phyloP scores from a whole-genome alignment of 1,139 yeast species.

The Hansenula sp. region DNA sequence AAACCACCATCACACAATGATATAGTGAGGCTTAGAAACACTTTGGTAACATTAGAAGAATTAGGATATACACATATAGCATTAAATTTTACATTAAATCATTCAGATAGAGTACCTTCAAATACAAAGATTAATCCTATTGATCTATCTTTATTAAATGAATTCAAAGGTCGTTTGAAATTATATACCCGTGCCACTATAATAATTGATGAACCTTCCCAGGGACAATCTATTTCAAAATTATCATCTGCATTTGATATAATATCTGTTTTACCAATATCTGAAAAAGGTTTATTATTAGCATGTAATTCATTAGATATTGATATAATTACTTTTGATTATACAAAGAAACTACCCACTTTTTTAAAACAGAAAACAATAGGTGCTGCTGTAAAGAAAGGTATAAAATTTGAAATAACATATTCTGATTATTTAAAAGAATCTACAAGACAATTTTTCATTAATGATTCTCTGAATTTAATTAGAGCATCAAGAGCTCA shows the following conservation, averaged over 20 bases:
- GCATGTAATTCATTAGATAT: constrained; percentile 70
- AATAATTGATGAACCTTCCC: constrained; percentile 70
- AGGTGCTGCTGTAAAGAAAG: constrained; percentile 79
- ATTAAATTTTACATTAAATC: constrained; percentile 58
- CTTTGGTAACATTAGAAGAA: constrained; percentile 50
- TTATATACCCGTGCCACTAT: constrained; percentile 73
- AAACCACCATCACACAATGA: constrained; percentile 38
- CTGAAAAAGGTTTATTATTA: constrained; percentile 74
- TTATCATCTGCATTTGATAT: constrained; percentile 67
- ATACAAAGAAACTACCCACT: constrained; percentile 63
- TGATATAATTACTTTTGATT: constrained; percentile 74
- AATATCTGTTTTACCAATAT: constrained; percentile 73
- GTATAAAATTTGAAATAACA: constrained; percentile 75
- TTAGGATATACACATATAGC: constrained; percentile 76
- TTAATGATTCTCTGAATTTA: constrained; percentile 68
- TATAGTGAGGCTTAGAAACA: constrained; percentile 39
- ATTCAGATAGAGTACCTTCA: constrained; percentile 52
- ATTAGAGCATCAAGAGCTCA: constrained; percentile 79
- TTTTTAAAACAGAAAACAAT: constrained; percentile 79
- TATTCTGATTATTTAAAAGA: constrained; percentile 54
- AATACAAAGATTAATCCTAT: constrained; percentile 34
- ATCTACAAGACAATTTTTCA: constrained; percentile 47
- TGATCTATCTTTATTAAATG: constrained; percentile 24
- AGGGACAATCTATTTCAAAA: constrained; percentile 65
- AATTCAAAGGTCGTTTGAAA: constrained; percentile 39